Evolutionary conservation across 1,139 yeast genomes (phyloP).

Genomic region (Geotrichum klebahnii): DNA sequence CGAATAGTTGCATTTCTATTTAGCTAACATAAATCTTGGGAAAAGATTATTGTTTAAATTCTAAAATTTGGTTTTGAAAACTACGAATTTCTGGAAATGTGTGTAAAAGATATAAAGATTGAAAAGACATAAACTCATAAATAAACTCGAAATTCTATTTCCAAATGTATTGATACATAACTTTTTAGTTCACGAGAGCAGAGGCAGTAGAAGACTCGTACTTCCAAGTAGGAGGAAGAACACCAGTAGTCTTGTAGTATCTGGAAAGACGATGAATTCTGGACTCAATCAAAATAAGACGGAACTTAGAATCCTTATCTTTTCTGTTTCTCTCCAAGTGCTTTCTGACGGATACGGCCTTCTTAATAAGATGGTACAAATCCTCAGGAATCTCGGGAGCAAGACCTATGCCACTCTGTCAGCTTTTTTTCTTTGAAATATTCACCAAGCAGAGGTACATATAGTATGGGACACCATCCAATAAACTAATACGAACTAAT

Average conservation of each 20-base stretch:
- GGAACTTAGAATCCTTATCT: constrained; percentile 99
- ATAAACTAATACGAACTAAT: constrained; percentile 7
- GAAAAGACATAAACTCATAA: no score
- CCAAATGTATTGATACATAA: constrained; percentile 10
- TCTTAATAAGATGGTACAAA: constrained; percentile 97
- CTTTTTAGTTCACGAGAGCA: constrained; percentile 86
- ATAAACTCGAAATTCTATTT: constrained; percentile 2
- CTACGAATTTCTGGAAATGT: no score
- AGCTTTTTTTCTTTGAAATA: constrained; percentile 29
- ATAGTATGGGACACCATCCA: constrained; percentile 18
- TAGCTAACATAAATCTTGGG: no score
- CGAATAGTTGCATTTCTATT: no score
- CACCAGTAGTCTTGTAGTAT: constrained; percentile 99
- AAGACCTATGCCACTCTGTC: constrained; percentile 50
- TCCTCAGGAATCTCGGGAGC: constrained; percentile 99
- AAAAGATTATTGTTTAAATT: no score
- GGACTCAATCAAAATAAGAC: constrained; percentile 99
- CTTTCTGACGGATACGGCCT: constrained; percentile 99
- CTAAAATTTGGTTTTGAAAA: no score
- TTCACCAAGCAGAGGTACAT: constrained; percentile 42
- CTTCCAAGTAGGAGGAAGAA: constrained; percentile 99
- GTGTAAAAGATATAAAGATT: no score
- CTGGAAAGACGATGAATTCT: constrained; percentile 99
- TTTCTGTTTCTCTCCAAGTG: constrained; percentile 99
- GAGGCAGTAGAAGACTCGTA: constrained; percentile 99